phyloP scores from a whole-genome alignment of 768 basidiomycete genomes.

The Rhodotorula toruloides region DNA sequence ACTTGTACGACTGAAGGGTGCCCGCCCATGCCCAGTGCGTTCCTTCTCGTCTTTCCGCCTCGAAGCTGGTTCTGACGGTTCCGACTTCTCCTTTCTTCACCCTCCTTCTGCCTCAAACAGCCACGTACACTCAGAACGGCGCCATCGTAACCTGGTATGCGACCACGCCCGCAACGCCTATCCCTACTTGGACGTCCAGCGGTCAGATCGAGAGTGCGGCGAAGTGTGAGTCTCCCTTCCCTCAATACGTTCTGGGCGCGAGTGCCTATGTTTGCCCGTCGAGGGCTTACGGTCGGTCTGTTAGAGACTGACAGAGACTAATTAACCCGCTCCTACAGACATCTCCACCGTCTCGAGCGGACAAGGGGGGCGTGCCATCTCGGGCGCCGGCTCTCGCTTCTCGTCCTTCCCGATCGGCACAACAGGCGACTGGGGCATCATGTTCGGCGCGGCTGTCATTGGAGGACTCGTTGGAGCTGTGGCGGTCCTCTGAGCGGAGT shows the following conservation, averaged over 20 bases:
- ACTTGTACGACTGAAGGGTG: slow-evolving; percentile 28
- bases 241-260: not conserved
- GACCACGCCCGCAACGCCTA: slow-evolving; percentile 23
- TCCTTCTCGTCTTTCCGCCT: too few species aligned
- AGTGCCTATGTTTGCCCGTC: not conserved
- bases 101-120: not conserved
- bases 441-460: slow-evolving; percentile 15
- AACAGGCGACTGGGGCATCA: slow-evolving; percentile 12
- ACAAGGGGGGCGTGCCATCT: not conserved
- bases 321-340: not conserved
- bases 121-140: slow-evolving; percentile 14
- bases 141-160: slow-evolving; percentile 16
- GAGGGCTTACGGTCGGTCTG: not conserved
- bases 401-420: not conserved
- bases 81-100: too few species aligned
- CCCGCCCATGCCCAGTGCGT: slow-evolving; percentile 12
- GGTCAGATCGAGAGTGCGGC: not conserved
- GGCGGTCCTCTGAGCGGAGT: slow-evolving; percentile 12
- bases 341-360: slow-evolving; percentile 19
- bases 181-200: slow-evolving; percentile 12
- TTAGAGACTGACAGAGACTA: not conserved
- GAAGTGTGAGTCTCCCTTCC: not conserved
- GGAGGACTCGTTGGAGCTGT: slow-evolving; percentile 29
- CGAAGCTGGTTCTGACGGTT: not conserved
- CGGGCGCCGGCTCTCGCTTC: not conserved